Conservation (phyloP, 78 protist species). For the Dictyostelium purpureum region DNA sequence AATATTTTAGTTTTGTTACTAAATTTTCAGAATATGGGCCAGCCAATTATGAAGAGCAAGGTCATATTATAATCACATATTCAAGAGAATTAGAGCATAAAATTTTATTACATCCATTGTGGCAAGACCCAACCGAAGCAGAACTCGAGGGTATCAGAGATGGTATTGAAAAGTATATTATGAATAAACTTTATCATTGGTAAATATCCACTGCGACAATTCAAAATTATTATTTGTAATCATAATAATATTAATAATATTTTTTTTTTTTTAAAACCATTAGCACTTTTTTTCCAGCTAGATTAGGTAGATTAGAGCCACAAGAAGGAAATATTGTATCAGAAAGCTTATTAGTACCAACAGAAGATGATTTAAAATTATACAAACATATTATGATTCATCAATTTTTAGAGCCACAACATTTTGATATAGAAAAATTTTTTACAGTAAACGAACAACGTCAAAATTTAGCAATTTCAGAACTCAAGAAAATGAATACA, state of each 20-base stretch:
- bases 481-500: constrained; percentile 72
- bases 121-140: constrained; percentile 65
- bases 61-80: constrained; percentile 13
- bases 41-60: constrained; percentile 65
- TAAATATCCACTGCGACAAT: not conserved
- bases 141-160: constrained; percentile 82
- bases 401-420: constrained; percentile 44
- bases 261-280: not conserved
- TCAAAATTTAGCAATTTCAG: constrained; percentile 25
- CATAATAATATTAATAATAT: not conserved
- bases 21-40: constrained; percentile 59
- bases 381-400: constrained; percentile 17
- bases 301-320: constrained; percentile 74
- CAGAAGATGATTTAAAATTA: constrained; percentile 59
- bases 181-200: constrained; percentile 69
- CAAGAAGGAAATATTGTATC: constrained; percentile 51
- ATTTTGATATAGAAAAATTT: constrained; percentile 60
- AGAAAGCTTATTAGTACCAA: constrained; percentile 28
- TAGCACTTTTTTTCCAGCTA: constrained; percentile 64
- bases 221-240: not conserved
- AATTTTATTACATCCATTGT: constrained; percentile 25
- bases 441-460: constrained; percentile 10
- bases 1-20: constrained; percentile 5
- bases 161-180: constrained; percentile 76
- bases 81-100: constrained; percentile 58